Evolutionary conservation across 2,329 filamentous ascomycete genomes (phyloP), one percentile per base, ranked within the genome.

Genomic region (Colletotrichum aenigma): DNA sequence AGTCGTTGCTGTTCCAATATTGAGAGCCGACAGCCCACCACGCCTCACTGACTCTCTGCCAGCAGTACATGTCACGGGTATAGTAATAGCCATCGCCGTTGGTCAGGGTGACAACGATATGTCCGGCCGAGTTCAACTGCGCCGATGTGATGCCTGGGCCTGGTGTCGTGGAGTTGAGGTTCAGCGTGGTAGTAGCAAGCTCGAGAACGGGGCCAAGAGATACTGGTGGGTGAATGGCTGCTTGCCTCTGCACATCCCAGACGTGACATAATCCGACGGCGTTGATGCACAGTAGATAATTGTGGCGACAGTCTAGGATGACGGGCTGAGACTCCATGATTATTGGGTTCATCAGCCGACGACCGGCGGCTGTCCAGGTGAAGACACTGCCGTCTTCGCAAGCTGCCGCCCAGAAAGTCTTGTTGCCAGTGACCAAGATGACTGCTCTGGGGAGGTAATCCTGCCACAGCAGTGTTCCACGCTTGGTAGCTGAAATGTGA

Each of bases 11-110:
- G 84, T 99, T 98, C 97, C 97, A 99, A 84, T 99, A 99, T 83
- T 99, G 97, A 79, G 95, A 98, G 21, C 96, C 96, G 0, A 98
- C 96, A 0, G 96, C 96, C 96, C 97, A 99, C 97, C 97, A 99
- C 3, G 95, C 91, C 83, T 99, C 97, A 3, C 96, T 98, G n/a
- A 99, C 89, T 12, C 96, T 93, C 84, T 98, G 96, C 97, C 97
- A 99, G 9, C 93, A 91, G 84, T 93, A 96, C 93, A 99, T 94
- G 21, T 90, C 89, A 1, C 94, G 91, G 3, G 95, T 95, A 85
- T 99, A 99, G 69, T 93, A 93, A 85, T 96, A 99, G 3, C 97
- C 97, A 80, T 99, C 96, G 24, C 97, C 97, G 80, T 98, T 98
- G 28, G 94, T 97, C 75, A 99, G 89, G 0, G 95, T 97, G n/a